phyloP scores from a whole-genome alignment of 2,329 filamentous ascomycete genomes.

The Calonectria honghensis region DNA sequence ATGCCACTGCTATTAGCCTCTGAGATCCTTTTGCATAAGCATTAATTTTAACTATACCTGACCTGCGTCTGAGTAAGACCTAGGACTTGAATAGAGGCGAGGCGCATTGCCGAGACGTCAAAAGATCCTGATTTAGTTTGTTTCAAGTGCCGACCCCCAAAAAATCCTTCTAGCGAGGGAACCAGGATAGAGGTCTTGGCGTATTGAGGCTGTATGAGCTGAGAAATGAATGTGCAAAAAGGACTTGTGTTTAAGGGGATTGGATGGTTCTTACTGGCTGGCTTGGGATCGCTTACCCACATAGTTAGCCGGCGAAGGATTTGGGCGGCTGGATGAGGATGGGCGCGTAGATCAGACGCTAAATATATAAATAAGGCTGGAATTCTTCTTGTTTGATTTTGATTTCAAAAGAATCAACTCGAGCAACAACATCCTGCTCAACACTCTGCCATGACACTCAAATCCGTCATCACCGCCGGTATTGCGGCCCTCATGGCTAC shows the following conservation, averaged over 20 bases:
- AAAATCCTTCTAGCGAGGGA: neutral
- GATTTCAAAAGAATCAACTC: neutral
- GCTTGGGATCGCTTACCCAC: neutral
- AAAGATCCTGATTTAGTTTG: neutral
- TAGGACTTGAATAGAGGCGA: neutral
- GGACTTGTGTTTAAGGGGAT: neutral
- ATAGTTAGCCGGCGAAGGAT: neutral
- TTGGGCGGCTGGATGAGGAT: constrained; percentile 3
- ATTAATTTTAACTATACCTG: neutral
- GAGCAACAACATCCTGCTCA: neutral
- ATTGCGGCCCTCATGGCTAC: constrained; percentile 21
- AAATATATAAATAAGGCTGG: neutral
- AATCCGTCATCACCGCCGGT: neutral
- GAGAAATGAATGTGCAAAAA: neutral
- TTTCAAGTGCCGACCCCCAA: neutral
- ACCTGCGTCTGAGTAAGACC: constrained; percentile 15
- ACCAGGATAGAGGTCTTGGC: neutral
- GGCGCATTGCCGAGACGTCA: no score
- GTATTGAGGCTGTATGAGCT: neutral
- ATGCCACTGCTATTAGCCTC: neutral
- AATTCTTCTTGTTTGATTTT: neutral
- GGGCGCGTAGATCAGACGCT: neutral
- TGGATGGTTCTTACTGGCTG: neutral
- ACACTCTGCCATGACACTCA: constrained; percentile 8
- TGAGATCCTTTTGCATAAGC: neutral